Conservation (phyloP, 2,329 filamentous ascomycete species). For the Fusarium brachygibbosum region DNA sequence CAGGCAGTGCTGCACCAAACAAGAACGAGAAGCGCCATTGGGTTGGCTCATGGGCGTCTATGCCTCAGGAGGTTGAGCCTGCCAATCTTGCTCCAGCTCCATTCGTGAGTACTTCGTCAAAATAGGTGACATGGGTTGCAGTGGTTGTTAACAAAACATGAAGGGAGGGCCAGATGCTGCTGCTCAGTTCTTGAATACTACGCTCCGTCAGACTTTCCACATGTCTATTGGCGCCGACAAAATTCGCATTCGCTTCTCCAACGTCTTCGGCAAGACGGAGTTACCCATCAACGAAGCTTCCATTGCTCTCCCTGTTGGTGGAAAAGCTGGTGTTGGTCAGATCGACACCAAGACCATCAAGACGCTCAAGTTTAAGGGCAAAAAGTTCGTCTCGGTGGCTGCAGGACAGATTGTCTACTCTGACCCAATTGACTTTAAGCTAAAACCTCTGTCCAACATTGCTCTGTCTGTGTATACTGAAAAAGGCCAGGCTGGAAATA, state of each 20-base stretch:
- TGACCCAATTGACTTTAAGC: constrained; percentile 27
- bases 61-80: constrained; percentile 37
- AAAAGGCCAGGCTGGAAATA: constrained; percentile 25
- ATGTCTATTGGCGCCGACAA: constrained; percentile 23
- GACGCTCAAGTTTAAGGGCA: constrained; percentile 21
- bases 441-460: constrained; percentile 25
- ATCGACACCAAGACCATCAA: constrained; percentile 20
- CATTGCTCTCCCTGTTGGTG: constrained; percentile 11
- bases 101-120: constrained; percentile 13
- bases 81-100: constrained; percentile 31
- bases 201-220: constrained; percentile 32
- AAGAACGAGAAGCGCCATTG: constrained; percentile 13
- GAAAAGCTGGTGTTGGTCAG: constrained; percentile 23
- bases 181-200: constrained; percentile 30
- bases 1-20: constrained; percentile 7
- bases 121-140: fast-evolving
- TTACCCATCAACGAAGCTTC: constrained; percentile 29
- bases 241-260: constrained; percentile 33
- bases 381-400: constrained; percentile 15
- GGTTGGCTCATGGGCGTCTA: constrained; percentile 36
- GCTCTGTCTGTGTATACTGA: constrained; percentile 32
- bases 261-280: constrained; percentile 32
- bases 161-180: constrained; percentile 24
- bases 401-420: constrained; percentile 25
- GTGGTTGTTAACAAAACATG: neutral